phyloP scores from a whole-genome alignment of 1,284 basidiomycete genomes.

The Fistulinella staudtii region DNA sequence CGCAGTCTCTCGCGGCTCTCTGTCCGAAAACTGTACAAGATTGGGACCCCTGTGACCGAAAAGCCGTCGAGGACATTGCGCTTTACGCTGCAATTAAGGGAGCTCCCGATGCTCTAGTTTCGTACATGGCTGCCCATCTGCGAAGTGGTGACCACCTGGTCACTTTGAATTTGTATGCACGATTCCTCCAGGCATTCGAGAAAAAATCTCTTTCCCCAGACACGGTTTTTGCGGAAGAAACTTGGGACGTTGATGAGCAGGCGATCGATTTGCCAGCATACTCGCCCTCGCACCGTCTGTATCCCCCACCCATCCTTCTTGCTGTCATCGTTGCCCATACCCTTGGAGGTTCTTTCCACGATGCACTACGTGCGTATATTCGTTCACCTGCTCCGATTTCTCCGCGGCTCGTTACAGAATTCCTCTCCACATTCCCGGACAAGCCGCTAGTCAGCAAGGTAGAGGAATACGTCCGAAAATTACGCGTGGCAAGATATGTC shows the following conservation, averaged over 20 bases:
- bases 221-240: slow-evolving; percentile 17
- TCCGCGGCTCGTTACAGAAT: slow-evolving; percentile 31
- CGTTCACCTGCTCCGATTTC: slow-evolving; percentile 38
- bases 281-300: slow-evolving; percentile 8
- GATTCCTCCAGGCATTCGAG: slow-evolving; percentile 33
- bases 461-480: slow-evolving; percentile 41
- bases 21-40: slow-evolving; percentile 22
- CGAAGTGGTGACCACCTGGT: slow-evolving; percentile 37
- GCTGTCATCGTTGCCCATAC: slow-evolving; percentile 57
- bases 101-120: slow-evolving; percentile 43
- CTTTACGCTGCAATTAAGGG: slow-evolving; percentile 43
- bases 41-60: slow-evolving; percentile 30
- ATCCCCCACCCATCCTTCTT: slow-evolving; percentile 43
- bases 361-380: slow-evolving; percentile 45
- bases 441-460: slow-evolving; percentile 37
- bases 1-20: slow-evolving; percentile 33
- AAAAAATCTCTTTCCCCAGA: slow-evolving; percentile 21
- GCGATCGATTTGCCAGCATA: slow-evolving; percentile 20
- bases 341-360: slow-evolving; percentile 48
- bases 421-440: slow-evolving; percentile 38
- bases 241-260: slow-evolving; percentile 17
- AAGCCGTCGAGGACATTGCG: slow-evolving; percentile 44
- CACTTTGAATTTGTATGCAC: slow-evolving; percentile 46
- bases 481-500: slow-evolving; percentile 50
- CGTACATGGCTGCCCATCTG: slow-evolving; percentile 48